Conservation (phyloP, 495 filamentous ascomycete genomes). For the Penicillium antarcticum region DNA sequence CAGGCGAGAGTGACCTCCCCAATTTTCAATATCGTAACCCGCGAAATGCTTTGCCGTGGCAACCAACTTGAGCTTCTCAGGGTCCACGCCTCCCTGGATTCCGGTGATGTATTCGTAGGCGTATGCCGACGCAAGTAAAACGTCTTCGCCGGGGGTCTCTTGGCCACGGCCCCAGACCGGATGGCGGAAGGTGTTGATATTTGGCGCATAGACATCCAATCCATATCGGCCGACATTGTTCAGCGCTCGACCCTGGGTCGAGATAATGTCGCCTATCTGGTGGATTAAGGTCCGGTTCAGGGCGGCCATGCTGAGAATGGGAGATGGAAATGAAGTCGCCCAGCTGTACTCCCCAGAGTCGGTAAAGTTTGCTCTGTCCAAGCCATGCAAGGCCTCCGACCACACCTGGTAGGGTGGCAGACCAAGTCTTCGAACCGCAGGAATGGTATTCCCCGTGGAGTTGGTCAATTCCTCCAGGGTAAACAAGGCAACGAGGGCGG, state of each 20-base stretch:
- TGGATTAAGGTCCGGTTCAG: constrained; percentile 59
- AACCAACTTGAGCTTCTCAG: constrained; percentile 49
- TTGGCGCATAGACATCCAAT: constrained; percentile 63
- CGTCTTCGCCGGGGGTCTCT: constrained; percentile 63
- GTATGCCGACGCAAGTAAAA: constrained; percentile 50
- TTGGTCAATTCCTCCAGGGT: constrained; percentile 56
- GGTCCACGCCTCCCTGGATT: constrained; percentile 52
- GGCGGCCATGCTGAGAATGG: constrained; percentile 57
- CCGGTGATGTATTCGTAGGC: constrained; percentile 58
- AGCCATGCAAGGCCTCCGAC: constrained; percentile 53
- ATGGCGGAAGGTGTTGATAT: constrained; percentile 66
- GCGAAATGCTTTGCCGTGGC: constrained; percentile 65
- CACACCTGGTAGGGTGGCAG: constrained; percentile 47
- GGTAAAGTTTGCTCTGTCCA: constrained; percentile 52
- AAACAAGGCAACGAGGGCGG: constrained; percentile 38
- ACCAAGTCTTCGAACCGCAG: constrained; percentile 55
- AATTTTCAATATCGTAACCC: constrained; percentile 64
- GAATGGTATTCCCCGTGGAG: constrained; percentile 51
- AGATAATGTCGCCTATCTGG: constrained; percentile 53
- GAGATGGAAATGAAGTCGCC: constrained; percentile 61
- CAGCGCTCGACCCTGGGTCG: constrained; percentile 65
- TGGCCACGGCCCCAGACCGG: constrained; percentile 60
- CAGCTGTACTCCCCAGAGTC: constrained; percentile 50
- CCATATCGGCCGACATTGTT: constrained; percentile 57
- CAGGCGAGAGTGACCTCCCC: constrained; percentile 49